phyloP scores from a whole-genome alignment of 139 green algal genomes.

The Chlamydomonas sp. region DNA sequence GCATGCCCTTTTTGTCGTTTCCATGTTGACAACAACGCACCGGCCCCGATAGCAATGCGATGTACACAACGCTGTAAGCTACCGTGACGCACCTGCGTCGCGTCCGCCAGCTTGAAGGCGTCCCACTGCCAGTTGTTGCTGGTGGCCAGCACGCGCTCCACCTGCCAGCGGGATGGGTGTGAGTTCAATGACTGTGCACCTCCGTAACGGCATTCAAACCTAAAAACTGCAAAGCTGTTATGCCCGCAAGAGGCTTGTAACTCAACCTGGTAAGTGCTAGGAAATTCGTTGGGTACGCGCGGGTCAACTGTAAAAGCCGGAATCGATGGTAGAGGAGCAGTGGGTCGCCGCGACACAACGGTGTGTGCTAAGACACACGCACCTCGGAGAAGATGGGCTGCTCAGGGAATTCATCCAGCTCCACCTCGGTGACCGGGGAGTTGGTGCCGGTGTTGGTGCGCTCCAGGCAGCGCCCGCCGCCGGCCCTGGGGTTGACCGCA shows the following conservation, averaged over 20 bases:
- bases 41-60: too few relatives aligned
- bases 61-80: too few relatives aligned
- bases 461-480: neutral
- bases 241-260: too few relatives aligned
- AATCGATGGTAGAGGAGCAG: too few relatives aligned
- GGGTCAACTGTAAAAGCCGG: too few relatives aligned
- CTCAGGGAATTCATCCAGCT: constrained; percentile 24
- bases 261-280: too few relatives aligned
- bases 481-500: neutral
- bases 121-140: constrained; percentile 58
- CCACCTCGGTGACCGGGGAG: neutral
- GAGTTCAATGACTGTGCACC: neutral
- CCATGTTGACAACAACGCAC: too few relatives aligned
- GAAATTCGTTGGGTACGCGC: too few relatives aligned
- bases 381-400: constrained; percentile 14
- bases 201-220: too few relatives aligned
- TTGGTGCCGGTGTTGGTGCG: neutral
- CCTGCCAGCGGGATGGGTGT: constrained; percentile 2
- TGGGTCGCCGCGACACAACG: too few relatives aligned
- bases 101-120: constrained; percentile 50
- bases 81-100: neutral
- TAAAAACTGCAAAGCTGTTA: too few relatives aligned
- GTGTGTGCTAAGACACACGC: neutral
- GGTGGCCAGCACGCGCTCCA: constrained; percentile 49
- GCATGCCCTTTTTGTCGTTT: too few relatives aligned